Percentiles rank a stretch among this genome's conserved stretches.
These are phyloP conservation scores for Zelopaecilomyces penicillatus DNA, from an alignment of 2,329 filamentous ascomycete genomes.

Conservation along the genomic window DNA sequence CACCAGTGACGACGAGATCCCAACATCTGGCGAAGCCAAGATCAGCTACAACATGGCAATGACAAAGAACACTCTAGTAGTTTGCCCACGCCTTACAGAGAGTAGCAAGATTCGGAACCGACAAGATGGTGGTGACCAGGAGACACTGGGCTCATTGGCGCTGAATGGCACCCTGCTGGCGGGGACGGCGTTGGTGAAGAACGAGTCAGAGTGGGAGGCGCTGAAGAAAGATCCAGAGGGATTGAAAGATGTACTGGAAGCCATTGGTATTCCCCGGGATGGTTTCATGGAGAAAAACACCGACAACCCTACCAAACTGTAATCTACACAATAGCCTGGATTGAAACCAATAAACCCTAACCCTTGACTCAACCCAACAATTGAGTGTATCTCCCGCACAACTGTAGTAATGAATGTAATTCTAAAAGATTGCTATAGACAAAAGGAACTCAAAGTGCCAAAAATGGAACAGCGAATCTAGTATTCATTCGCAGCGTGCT, in stretches of 20 bases:
- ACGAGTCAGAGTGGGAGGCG: slow-evolving; percentile 46
- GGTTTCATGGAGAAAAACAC: neutral
- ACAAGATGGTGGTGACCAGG: slow-evolving; percentile 17
- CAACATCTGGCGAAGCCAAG: slow-evolving; percentile 31
- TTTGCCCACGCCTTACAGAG: slow-evolving; percentile 48
- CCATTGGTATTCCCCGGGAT: slow-evolving; percentile 22
- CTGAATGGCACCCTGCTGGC: slow-evolving; percentile 57
- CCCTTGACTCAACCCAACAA: no score
- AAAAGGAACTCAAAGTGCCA: no score
- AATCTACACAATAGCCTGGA: neutral
- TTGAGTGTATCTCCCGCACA: no score
- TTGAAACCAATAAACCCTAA: no score
- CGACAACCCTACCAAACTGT: slow-evolving; percentile 1
- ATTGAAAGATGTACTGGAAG: slow-evolving; percentile 15
- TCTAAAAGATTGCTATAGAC: no score
- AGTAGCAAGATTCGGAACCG: slow-evolving; percentile 27
- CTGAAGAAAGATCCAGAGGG: slow-evolving; percentile 25
- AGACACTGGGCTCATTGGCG: slow-evolving; percentile 34
- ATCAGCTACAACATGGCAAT: slow-evolving; percentile 59
- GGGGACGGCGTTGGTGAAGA: slow-evolving; percentile 56
- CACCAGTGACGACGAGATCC: slow-evolving; percentile 13
- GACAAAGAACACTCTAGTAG: slow-evolving; percentile 42
- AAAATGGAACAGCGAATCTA: no score
- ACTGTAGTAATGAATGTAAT: no score
- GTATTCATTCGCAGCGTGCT: no score